phyloP scores from a whole-genome alignment of 441 rosid genomes.

The Gossypium trilobum region DNA sequence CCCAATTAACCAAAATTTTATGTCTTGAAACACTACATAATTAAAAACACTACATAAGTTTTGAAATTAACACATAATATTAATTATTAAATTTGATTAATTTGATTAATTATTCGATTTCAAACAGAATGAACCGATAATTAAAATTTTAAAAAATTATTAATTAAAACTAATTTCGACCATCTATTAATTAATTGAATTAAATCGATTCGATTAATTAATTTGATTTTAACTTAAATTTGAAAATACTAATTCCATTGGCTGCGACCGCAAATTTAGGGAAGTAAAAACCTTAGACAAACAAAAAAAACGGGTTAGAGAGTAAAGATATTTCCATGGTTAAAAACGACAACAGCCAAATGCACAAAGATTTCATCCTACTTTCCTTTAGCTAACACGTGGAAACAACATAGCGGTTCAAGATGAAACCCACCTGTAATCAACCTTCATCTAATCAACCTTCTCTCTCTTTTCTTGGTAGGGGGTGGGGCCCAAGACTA shows the following conservation, averaged over 20 bases:
- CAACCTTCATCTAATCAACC: constrained; percentile 22
- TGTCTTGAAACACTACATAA: too few relatives aligned
- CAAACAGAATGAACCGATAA: too few relatives aligned
- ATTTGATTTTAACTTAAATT: accelerated
- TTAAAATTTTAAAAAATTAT: accelerated
- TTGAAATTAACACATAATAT: too few relatives aligned
- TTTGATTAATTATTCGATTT: too few relatives aligned
- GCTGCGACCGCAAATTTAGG: too few relatives aligned
- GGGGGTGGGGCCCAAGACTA: constrained; percentile 23
- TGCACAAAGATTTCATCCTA: neutral
- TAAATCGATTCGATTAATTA: too few relatives aligned
- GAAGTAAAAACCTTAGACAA: neutral
- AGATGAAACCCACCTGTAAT: neutral
- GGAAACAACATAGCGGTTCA: neutral
- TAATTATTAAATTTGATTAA: too few relatives aligned
- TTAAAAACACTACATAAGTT: too few relatives aligned
- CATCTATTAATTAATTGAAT: too few relatives aligned
- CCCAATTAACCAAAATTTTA: too few relatives aligned
- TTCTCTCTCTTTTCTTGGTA: neutral
- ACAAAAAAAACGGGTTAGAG: neutral
- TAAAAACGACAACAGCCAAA: neutral
- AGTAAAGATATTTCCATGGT: neutral
- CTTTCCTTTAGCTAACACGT: neutral
- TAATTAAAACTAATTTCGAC: too few relatives aligned
- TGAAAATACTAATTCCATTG: too few relatives aligned